These are phyloP conservation scores for Kwoniella botswanensis DNA, from an alignment of 768 basidiomycete genomes.

Conservation along the genomic window DNA sequence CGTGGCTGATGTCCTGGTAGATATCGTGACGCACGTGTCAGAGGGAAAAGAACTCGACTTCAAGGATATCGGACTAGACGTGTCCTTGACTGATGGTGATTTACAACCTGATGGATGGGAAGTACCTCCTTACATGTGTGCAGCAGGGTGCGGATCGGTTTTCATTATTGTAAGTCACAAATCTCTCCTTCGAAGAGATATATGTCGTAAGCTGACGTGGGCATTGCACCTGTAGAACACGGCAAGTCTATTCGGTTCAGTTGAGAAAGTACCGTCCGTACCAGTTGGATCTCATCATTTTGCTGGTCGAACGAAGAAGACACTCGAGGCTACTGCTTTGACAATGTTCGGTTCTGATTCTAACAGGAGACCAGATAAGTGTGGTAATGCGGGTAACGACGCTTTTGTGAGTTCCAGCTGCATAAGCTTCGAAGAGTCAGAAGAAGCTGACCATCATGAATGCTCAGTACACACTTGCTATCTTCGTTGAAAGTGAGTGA, in stretches of 20 bases:
- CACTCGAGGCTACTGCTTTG: slow-evolving; percentile 33
- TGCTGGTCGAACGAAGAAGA: slow-evolving; percentile 14
- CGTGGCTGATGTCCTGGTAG: slow-evolving; percentile 28
- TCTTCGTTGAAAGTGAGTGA: slow-evolving; percentile 46
- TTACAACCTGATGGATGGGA: slow-evolving; percentile 41
- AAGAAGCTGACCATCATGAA: not conserved
- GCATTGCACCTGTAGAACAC: slow-evolving; percentile 38
- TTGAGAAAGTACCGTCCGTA: slow-evolving; percentile 29
- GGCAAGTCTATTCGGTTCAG: slow-evolving; percentile 42
- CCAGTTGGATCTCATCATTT: not conserved
- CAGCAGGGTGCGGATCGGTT: slow-evolving; percentile 35
- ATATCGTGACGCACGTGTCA: slow-evolving; percentile 46
- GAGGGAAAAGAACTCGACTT: slow-evolving; percentile 29
- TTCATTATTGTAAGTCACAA: slow-evolving; percentile 47
- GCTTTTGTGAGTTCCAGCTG: slow-evolving; percentile 35
- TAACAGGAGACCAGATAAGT: slow-evolving; percentile 21
- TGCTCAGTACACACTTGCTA: slow-evolving; percentile 42
- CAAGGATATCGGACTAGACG: slow-evolving; percentile 39
- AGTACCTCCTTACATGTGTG: slow-evolving; percentile 38
- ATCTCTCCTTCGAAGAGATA: not conserved
- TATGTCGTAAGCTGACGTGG: not conserved
- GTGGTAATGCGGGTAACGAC: slow-evolving; percentile 53
- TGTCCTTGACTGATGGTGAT: slow-evolving; percentile 21
- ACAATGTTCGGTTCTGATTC: slow-evolving; percentile 37
- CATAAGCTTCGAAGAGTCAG: too few species aligned